Conservation (phyloP, 768 basidiomycete species). For the Hygrophorus russula region DNA sequence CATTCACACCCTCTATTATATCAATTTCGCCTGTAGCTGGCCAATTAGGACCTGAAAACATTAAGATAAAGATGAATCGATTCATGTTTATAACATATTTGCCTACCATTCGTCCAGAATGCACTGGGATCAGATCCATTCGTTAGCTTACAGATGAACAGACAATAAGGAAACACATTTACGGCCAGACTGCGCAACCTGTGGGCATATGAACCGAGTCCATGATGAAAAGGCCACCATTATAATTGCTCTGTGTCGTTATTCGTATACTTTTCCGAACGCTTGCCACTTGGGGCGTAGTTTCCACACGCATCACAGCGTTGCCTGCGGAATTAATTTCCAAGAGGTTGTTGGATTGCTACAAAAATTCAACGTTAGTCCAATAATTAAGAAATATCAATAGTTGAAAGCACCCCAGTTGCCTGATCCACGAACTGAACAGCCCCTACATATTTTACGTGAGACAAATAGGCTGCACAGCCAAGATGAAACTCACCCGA, state of each 20-base stretch:
- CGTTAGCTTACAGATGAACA: background rate
- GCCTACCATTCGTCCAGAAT: slow-evolving; percentile 36
- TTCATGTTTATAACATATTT: background rate
- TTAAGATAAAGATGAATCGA: background rate
- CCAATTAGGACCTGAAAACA: slow-evolving; percentile 34
- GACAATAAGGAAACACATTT: slow-evolving; percentile 14
- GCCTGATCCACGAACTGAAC: slow-evolving; percentile 57
- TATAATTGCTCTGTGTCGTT: slow-evolving; percentile 47
- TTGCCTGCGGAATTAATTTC: slow-evolving; percentile 61
- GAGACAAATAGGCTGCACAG: background rate
- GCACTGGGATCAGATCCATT: slow-evolving; percentile 20
- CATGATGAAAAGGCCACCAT: slow-evolving; percentile 63
- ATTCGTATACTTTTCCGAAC: slow-evolving; percentile 75
- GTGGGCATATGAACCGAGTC: slow-evolving; percentile 86
- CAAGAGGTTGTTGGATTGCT: slow-evolving; percentile 50
- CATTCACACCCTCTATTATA: slow-evolving; percentile 74
- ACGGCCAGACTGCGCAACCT: slow-evolving; percentile 84
- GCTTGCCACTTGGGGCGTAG: slow-evolving; percentile 56
- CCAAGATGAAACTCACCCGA: slow-evolving; percentile 30
- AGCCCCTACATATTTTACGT: slow-evolving; percentile 15
- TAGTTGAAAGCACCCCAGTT: slow-evolving; percentile 34
- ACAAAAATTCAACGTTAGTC: background rate
- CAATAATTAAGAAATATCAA: background rate
- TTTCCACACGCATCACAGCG: slow-evolving; percentile 84
- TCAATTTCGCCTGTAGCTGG: slow-evolving; percentile 66